Conservation (phyloP, 305 asterid species). For the Solanum hybrid region DNA sequence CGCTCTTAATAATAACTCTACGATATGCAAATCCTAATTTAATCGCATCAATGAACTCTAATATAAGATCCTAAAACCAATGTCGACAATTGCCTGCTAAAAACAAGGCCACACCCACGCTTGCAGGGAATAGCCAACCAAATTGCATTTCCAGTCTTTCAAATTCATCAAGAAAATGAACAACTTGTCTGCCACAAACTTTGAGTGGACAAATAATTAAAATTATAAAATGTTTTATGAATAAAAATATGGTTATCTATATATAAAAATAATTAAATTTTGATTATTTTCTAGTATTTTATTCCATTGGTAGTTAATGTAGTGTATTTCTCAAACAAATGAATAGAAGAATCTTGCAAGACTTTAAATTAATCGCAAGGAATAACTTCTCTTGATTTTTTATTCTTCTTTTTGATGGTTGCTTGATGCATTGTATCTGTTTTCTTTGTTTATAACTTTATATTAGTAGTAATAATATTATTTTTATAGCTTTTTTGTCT, state of each 20-base stretch:
- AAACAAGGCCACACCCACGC: slow-evolving; percentile 1
- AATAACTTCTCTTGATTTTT: background rate
- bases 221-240: background rate
- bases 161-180: background rate
- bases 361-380: background rate
- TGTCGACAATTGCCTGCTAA: slow-evolving; percentile 1
- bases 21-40: background rate
- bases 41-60: background rate
- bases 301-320: background rate
- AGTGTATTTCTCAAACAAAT: background rate
- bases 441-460: background rate
- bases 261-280: background rate
- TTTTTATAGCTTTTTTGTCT: background rate
- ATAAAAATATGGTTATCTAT: background rate
- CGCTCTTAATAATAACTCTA: background rate
- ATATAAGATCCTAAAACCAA: background rate
- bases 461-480: background rate
- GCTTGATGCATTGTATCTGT: background rate
- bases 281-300: background rate
- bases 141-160: background rate
- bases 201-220: background rate
- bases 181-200: slow-evolving; percentile 1
- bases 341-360: background rate
- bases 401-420: background rate
- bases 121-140: background rate